Conservation (phyloP, 2,329 filamentous ascomycete genomes). For the Onygena corvina region DNA sequence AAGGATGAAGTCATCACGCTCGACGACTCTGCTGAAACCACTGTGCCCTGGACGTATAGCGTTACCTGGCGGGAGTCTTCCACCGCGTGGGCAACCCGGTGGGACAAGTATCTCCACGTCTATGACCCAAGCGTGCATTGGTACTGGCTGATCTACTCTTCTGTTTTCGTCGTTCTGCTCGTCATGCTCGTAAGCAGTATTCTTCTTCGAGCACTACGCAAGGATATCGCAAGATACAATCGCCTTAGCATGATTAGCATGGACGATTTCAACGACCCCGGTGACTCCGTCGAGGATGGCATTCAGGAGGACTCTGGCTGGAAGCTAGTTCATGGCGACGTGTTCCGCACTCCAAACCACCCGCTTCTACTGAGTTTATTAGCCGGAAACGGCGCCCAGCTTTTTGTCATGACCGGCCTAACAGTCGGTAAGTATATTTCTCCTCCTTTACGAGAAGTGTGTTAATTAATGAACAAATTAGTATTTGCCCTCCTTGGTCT, state of each 20-base stretch:
- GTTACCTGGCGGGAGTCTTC: constrained; percentile 75
- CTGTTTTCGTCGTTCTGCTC: constrained; percentile 85
- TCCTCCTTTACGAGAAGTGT: background rate
- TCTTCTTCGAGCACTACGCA: constrained; percentile 71
- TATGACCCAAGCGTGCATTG: constrained; percentile 97
- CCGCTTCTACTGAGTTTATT: constrained; percentile 77
- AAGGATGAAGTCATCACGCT: constrained; percentile 50
- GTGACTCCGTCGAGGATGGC: constrained; percentile 66
- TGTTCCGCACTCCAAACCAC: constrained; percentile 77
- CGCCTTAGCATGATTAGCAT: constrained; percentile 80
- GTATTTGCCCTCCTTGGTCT: constrained; percentile 87
- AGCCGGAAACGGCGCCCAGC: constrained; percentile 83
- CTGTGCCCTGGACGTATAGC: constrained; percentile 80
- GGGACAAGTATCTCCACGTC: constrained; percentile 97
- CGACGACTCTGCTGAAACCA: constrained; percentile 48
- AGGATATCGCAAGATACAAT: constrained; percentile 96
- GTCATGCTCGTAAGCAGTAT: constrained; percentile 89
- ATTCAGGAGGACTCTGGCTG: constrained; percentile 96
- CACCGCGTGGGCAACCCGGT: constrained; percentile 89
- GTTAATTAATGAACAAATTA: constrained; percentile 15
- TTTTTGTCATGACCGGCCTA: constrained; percentile 94
- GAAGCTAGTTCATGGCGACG: constrained; percentile 96
- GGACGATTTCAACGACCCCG: constrained; percentile 73
- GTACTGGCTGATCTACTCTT: constrained; percentile 95
- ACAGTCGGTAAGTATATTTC: constrained; percentile 52